Evolutionary conservation across 2,329 filamentous ascomycete genomes (phyloP), one percentile per base, ranked within the genome.

Genomic region (Alternaria consortialis): DNA sequence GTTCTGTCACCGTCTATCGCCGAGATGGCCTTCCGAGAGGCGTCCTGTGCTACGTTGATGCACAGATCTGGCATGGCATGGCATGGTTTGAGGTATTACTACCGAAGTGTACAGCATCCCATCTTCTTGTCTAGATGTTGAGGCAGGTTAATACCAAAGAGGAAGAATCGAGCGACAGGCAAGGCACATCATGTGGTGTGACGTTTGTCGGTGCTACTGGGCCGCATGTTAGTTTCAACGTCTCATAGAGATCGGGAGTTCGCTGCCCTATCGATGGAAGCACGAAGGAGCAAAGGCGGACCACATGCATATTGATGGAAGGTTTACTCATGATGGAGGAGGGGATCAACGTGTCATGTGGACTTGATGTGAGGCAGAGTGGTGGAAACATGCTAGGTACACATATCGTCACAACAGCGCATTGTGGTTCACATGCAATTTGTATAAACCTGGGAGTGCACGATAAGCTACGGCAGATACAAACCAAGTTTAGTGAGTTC

Each of bases 31-130:
- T 59, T 61, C 65, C 63, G 69, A 72, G 60, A 63, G 71, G 68
- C 70, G 67, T 68, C 65, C 51, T 47, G 75, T 76, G 56, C 34
- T 51, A 75, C 70, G 51, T 66, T 65, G 61, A 62, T 66, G 59
- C 62, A 70, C 64, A 67, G 46, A 57, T 65, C 43, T 64, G 65
- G 66, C 51, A 42, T 64, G 65, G 66, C 51, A 63, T 60, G 62
- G 60, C 62, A 66, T 54, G 44, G 29, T 12, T 55, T 20, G 4
- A 25, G 20, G 40, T 20, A 36, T 25, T 12, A 29, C 44, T 15
- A 25, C n/a, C 17, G 40, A 20, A n/a, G 46, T 13, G 36, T 23
- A 63, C 57, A 36, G 54, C 47, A 58, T 51, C 20, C 12, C 31
- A 25, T 43, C 34, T 66, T 48, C 11, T 44, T 46, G 20, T 32